Percentiles rank a stretch among this genome's conserved stretches.
These are phyloP conservation scores for Podosphaera fusca DNA, from an alignment of 2,329 filamentous ascomycete genomes.

Conservation along the genomic window DNA sequence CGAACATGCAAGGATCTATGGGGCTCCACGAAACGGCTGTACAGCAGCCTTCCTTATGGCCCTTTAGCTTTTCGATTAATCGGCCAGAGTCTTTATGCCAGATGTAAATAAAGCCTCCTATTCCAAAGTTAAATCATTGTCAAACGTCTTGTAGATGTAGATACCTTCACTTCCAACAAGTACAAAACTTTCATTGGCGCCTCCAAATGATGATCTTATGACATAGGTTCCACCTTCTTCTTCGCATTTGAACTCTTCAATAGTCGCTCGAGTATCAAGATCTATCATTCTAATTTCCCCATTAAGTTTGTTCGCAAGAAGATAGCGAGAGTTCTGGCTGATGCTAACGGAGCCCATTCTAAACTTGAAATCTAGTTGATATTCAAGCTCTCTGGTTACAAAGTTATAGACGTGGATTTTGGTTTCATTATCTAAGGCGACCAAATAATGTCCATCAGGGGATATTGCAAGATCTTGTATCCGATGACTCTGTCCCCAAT, in stretches of 20 bases:
- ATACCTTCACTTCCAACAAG: constrained; percentile 74
- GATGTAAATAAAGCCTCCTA: constrained; percentile 51
- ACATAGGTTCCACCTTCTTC: constrained; percentile 54
- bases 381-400: constrained; percentile 47
- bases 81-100: constrained; percentile 73
- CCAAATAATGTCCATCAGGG: constrained; percentile 53
- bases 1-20: constrained; percentile 58
- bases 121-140: constrained; percentile 2
- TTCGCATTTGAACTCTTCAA: constrained; percentile 47
- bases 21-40: constrained; percentile 86
- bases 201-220: constrained; percentile 67
- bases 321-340: constrained; percentile 53
- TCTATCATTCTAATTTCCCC: constrained; percentile 61
- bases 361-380: constrained; percentile 44
- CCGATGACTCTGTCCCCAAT: constrained; percentile 48
- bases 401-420: constrained; percentile 69
- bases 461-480: constrained; percentile 74
- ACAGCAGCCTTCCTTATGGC: constrained; percentile 51
- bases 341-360: constrained; percentile 61
- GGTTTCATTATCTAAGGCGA: constrained; percentile 48
- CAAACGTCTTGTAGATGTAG: not conserved
- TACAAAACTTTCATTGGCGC: constrained; percentile 78
- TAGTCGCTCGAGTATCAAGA: constrained; percentile 44
- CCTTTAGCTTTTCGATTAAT: constrained; percentile 52
- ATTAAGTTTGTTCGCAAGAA: constrained; percentile 64